Percentiles rank a stretch among this genome's conserved stretches.
Conservation (phyloP, 345 rosid species). For the Salix viminalis region DNA sequence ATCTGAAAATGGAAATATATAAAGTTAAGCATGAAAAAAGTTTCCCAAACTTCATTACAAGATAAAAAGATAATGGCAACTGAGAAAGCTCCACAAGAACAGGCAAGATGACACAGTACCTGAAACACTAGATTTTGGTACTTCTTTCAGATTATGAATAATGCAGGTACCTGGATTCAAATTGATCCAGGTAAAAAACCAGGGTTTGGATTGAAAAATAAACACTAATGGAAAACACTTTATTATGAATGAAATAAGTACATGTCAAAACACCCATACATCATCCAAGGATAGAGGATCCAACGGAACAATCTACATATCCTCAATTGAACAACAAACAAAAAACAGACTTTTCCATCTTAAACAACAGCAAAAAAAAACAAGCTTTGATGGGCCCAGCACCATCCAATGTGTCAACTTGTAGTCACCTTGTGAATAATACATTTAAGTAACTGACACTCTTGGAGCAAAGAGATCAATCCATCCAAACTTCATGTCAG, state of each 20-base stretch:
- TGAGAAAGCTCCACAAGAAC: constrained; percentile 6
- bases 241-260: constrained; percentile 26
- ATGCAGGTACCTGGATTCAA: constrained; percentile 34
- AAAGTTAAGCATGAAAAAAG: background rate
- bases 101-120: constrained; percentile 27
- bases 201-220: constrained; percentile 23
- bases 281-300: constrained; percentile 17
- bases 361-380: background rate
- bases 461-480: constrained; percentile 10
- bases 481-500: constrained; percentile 17
- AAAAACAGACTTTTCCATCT: constrained; percentile 17
- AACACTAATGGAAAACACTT: constrained; percentile 17
- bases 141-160: constrained; percentile 26
- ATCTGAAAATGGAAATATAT: constrained; percentile 18
- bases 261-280: constrained; percentile 25
- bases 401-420: constrained; percentile 22
- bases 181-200: constrained; percentile 36
- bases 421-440: constrained; percentile 22
- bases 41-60: background rate
- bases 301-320: constrained; percentile 29
- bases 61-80: constrained; percentile 9
- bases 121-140: constrained; percentile 30
- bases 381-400: constrained; percentile 17
- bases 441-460: constrained; percentile 1
- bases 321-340: constrained; percentile 23